Conservation (phyloP, 495 filamentous ascomycete genomes). For the Tuber calosporum region DNA sequence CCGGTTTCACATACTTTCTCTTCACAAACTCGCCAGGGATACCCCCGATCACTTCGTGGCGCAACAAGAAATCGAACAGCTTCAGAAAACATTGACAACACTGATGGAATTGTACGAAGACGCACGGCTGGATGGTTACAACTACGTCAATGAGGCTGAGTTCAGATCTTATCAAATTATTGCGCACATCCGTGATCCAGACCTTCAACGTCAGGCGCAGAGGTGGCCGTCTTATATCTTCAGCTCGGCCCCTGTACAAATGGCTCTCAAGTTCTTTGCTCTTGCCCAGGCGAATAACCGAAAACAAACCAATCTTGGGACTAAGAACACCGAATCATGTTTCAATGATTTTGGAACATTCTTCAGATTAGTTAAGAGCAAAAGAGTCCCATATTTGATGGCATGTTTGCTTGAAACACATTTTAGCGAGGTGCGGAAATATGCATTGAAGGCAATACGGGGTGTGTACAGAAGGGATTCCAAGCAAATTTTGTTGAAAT, state of each 20-base stretch:
- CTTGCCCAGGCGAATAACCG: conserved; percentile 42
- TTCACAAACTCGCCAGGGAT: conserved; percentile 70
- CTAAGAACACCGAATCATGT: conserved; percentile 43
- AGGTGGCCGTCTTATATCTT: conserved; percentile 58
- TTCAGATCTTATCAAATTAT: conserved; percentile 86
- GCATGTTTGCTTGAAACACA: conserved; percentile 88
- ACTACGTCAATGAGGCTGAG: conserved; percentile 69
- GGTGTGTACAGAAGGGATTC: conserved; percentile 54
- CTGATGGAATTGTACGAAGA: conserved; percentile 85
- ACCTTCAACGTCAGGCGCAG: conserved; percentile 66
- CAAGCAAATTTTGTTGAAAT: conserved; percentile 48
- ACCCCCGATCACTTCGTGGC: conserved; percentile 67
- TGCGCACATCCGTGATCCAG: conserved; percentile 69
- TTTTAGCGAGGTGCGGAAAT: conserved; percentile 72
- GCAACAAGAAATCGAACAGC: conserved; percentile 87
- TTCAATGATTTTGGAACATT: conserved; percentile 59
- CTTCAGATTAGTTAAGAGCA: conserved; percentile 65
- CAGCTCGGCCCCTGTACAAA: conserved; percentile 53
- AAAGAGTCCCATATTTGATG: conserved; percentile 75
- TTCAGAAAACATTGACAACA: conserved; percentile 78
- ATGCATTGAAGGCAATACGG: conserved; percentile 63
- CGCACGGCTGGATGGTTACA: conserved; percentile 28
- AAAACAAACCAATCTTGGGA: conserved; percentile 24
- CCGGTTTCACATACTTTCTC: conserved; percentile 79
- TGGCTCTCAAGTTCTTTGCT: conserved; percentile 62